phyloP scores from a whole-genome alignment of 306 rosid species.

The Alnus rubra region DNA sequence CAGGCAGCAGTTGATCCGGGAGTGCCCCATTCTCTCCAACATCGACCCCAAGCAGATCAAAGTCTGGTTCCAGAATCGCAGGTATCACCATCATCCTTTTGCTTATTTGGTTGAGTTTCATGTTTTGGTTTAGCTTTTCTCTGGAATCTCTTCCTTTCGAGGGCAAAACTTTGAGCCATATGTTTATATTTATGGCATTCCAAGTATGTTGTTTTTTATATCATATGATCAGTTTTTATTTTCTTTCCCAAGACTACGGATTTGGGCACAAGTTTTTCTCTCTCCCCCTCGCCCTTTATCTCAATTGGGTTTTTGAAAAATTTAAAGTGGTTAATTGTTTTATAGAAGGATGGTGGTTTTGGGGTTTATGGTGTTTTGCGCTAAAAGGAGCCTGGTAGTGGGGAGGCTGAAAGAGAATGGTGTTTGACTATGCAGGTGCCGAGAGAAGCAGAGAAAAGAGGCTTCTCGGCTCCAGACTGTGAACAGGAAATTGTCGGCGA shows the following conservation, averaged over 20 bases:
- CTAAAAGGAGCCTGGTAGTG: not conserved
- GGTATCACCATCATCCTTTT: constrained; percentile 33
- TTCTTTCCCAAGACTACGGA: not conserved
- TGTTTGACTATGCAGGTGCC: constrained; percentile 58
- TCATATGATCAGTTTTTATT: not conserved
- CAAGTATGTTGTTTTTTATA: not conserved
- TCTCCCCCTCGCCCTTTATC: too few relatives aligned
- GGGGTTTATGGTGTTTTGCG: not conserved
- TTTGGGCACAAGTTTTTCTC: not conserved
- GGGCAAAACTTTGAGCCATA: not conserved
- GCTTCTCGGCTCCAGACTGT: constrained; percentile 91
- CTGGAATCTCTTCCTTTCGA: not conserved
- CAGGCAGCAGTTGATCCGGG: constrained; percentile 91
- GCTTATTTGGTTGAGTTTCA: not conserved
- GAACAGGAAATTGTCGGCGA: constrained; percentile 79
- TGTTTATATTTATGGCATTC: not conserved
- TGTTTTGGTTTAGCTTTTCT: too few relatives aligned
- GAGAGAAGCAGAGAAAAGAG: constrained; percentile 98
- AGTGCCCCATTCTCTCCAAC: constrained; percentile 87
- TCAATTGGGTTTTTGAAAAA: not conserved
- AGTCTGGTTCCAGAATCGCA: constrained; percentile 98
- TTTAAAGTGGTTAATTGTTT: not conserved
- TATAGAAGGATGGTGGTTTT: not conserved
- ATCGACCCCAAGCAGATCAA: constrained; percentile 98
- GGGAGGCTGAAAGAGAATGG: constrained; percentile 15